These are phyloP conservation scores for Podila epigama DNA, from an alignment of 192 early-diverging fungal species.

Conservation along the genomic window DNA sequence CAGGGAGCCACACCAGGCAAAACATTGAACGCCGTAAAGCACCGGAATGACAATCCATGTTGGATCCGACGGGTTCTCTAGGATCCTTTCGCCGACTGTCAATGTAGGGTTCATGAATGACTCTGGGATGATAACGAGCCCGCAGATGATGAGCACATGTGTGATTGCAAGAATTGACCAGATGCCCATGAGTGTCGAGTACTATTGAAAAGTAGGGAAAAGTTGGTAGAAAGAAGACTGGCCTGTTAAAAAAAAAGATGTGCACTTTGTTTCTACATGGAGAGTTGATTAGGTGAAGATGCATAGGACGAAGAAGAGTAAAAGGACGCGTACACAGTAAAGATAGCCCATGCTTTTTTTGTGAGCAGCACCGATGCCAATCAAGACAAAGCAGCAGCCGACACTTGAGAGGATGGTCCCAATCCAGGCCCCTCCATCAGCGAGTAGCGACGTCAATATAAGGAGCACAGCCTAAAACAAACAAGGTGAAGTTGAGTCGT, in stretches of 20 bases:
- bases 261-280: too few relatives aligned
- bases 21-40: constrained; percentile 17
- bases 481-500: not conserved
- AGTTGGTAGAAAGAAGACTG: not conserved
- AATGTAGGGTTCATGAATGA: constrained; percentile 11
- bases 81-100: constrained; percentile 20
- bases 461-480: constrained; percentile 12
- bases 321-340: constrained; percentile 21
- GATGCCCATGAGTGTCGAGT: constrained; percentile 22
- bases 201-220: constrained; percentile 2
- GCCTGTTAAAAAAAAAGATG: not conserved
- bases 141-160: constrained; percentile 17
- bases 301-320: not conserved
- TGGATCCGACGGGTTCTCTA: not conserved
- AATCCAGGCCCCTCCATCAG: constrained; percentile 31
- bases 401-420: constrained; percentile 17
- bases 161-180: constrained; percentile 23
- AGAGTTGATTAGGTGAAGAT: not conserved
- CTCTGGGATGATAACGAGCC: constrained; percentile 4
- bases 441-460: constrained; percentile 20
- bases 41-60: constrained; percentile 4
- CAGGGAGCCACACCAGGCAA: constrained; percentile 18
- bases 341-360: constrained; percentile 36
- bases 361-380: constrained; percentile 37
- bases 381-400: constrained; percentile 21